phyloP scores from a whole-genome alignment of 768 basidiomycete genomes.

The Podaxis pistillaris region DNA sequence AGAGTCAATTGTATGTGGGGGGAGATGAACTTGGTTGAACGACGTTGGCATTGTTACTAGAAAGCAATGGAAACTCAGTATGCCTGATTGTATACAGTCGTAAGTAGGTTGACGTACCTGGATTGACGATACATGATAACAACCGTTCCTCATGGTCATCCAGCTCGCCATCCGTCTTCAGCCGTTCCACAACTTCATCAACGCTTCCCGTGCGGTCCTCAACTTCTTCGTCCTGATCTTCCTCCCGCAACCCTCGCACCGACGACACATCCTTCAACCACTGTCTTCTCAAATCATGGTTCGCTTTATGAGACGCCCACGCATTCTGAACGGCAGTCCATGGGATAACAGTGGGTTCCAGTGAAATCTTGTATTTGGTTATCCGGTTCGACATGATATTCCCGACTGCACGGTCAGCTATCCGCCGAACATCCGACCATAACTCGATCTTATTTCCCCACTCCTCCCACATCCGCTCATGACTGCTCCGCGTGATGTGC shows the following conservation, averaged over 20 bases:
- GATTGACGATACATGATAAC: slow-evolving; percentile 83
- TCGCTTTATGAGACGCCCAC: slow-evolving; percentile 57
- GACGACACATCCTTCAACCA: slow-evolving; percentile 55
- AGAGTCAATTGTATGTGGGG: slow-evolving; percentile 85
- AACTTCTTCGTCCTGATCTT: slow-evolving; percentile 34
- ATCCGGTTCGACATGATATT: slow-evolving; percentile 45
- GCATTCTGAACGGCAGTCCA: slow-evolving; percentile 68
- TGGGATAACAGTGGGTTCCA: slow-evolving; percentile 59
- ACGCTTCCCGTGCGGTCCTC: slow-evolving; percentile 36
- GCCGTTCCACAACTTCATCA: slow-evolving; percentile 74
- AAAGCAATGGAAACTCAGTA: slow-evolving; percentile 12
- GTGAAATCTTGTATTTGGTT: slow-evolving; percentile 32
- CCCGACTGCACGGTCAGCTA: slow-evolving; percentile 78
- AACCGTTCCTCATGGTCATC: slow-evolving; percentile 81
- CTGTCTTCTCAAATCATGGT: slow-evolving; percentile 49
- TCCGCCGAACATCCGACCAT: slow-evolving; percentile 68
- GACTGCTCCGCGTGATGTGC: slow-evolving; percentile 1
- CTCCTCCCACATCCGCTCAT: slow-evolving; percentile 47
- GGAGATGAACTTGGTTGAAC: slow-evolving; percentile 87
- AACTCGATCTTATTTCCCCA: slow-evolving; percentile 71
- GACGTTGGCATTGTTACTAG: slow-evolving; percentile 71
- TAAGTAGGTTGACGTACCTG: slow-evolving; percentile 43
- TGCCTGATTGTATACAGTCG: not conserved
- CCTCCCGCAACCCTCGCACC: slow-evolving; percentile 19
- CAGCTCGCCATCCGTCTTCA: slow-evolving; percentile 75